These are phyloP conservation scores for Cudoniella acicularis DNA, from an alignment of 495 filamentous ascomycete genomes.

Conservation along the genomic window DNA sequence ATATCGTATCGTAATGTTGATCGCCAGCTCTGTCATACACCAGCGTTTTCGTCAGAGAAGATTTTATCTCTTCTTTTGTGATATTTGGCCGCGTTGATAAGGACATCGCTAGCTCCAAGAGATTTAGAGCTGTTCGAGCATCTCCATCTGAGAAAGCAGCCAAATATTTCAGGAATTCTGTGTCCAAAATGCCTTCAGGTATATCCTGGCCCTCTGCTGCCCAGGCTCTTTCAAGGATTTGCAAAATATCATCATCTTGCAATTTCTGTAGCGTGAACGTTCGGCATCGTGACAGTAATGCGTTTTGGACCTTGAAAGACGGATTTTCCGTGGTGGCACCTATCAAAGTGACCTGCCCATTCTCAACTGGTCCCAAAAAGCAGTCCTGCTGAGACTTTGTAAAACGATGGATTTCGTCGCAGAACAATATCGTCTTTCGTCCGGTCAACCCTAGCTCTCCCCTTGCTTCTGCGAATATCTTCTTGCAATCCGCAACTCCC, in stretches of 20 bases:
- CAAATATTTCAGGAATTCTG: constrained; percentile 74
- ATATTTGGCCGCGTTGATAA: constrained; percentile 38
- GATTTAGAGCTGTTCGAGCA: constrained; percentile 86
- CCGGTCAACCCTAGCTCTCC: constrained; percentile 80
- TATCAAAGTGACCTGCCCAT: constrained; percentile 85
- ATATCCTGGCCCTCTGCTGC: constrained; percentile 35
- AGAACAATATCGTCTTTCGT: constrained; percentile 92
- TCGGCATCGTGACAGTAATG: constrained; percentile 82
- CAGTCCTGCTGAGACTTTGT: constrained; percentile 93
- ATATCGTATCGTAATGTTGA: constrained; percentile 94
- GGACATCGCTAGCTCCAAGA: constrained; percentile 79
- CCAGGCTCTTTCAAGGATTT: constrained; percentile 73
- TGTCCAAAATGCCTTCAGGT: constrained; percentile 63
- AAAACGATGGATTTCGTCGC: constrained; percentile 96
- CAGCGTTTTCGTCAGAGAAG: constrained; percentile 78
- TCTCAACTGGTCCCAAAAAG: constrained; percentile 89
- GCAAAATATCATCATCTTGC: constrained; percentile 61
- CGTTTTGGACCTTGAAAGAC: constrained; percentile 87
- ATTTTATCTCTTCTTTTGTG: constrained; percentile 68
- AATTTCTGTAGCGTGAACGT: constrained; percentile 83
- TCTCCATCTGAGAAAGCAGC: constrained; percentile 86
- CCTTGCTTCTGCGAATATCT: constrained; percentile 81
- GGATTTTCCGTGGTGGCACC: constrained; percentile 98
- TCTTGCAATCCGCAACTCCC: constrained; percentile 92
- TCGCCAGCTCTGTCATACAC: constrained; percentile 95